Evolutionary conservation across 2,329 filamentous ascomycete genomes (phyloP), one percentile per base, ranked within the genome.

Genomic region (Colletotrichum eremochloae): DNA sequence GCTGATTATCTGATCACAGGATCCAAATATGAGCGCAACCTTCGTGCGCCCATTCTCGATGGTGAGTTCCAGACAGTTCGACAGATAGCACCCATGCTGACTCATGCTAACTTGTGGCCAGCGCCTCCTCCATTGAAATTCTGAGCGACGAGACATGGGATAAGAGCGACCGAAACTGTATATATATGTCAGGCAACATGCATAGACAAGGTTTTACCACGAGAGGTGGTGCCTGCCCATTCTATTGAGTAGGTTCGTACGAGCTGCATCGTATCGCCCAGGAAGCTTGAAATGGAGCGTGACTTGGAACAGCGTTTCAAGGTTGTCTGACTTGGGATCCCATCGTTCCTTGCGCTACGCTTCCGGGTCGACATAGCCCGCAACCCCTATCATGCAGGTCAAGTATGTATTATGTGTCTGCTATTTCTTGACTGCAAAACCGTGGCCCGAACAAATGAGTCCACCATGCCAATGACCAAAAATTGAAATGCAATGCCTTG

Each of bases 21-120:
- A 76, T 97, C 94, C 75, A 98, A 98, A 88, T 98, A 93, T 83
- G 96, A 98, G 85, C 90, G 96, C 81, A 99, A 99, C 83, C 82
- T 98, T 67, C 94, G 94, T 44, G 89, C 90, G 70, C 95, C 92
- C 44, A 91, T 92, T 76, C 86, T 97, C 71, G 92, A 94, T 75
- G 91, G 96, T 98, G 86, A 88, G 94, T 89, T 53, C n/a, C 5
- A 18, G 14, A 20, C 20, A 44, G 31, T n/a, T 77, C 80, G 52
- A 80, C 56, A 18, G 50, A 5, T 62, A 7, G 15, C 60, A 71
- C 1, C 5, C 24, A 24, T 24, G 24, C 24, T 24, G 24, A 44
- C 3, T 5, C 3, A 5, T 36, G 11, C 62, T 64, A 55, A 64
- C 36, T 8, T 2, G 18, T n/a, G 31, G 9, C 9, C 72, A 88